Conservation (phyloP, 2,329 filamentous ascomycete genomes). For the Scolecobasidium constrictum region DNA sequence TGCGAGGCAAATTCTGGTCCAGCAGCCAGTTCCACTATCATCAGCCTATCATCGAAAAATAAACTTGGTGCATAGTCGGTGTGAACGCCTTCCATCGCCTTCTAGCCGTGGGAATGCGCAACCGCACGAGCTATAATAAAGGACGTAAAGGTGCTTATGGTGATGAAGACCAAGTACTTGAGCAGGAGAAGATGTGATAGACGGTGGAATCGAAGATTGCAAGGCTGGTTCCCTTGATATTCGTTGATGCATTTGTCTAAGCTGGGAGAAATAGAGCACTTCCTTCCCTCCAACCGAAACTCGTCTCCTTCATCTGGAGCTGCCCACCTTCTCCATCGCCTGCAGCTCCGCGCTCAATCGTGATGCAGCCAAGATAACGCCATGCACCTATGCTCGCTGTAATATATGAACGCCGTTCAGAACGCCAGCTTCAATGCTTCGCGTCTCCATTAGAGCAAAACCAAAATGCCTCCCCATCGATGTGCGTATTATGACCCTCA, state of each 20-base stretch:
- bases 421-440: neutral
- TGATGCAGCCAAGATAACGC: neutral
- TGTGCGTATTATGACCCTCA: neutral
- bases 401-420: neutral
- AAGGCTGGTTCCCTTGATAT: neutral
- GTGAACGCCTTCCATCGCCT: too few relatives aligned
- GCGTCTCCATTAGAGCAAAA: neutral
- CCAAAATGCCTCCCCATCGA: neutral
- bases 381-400: neutral
- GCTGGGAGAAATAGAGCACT: neutral
- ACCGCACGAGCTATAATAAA: too few relatives aligned
- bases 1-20: too few relatives aligned
- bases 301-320: constrained; percentile 11
- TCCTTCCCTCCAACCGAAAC: neutral
- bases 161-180: too few relatives aligned
- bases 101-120: too few relatives aligned
- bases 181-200: too few relatives aligned
- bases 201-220: too few relatives aligned
- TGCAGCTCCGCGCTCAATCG: neutral
- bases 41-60: too few relatives aligned
- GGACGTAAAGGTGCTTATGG: too few relatives aligned
- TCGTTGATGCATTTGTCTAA: neutral
- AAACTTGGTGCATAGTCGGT: too few relatives aligned
- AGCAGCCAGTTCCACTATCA: too few relatives aligned
- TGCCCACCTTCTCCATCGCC: constrained; percentile 10